Evolutionary conservation across 2,329 filamentous ascomycete species (phyloP), one percentile per base, ranked within the genome.

Genomic region (Talaromyces sp.): DNA sequence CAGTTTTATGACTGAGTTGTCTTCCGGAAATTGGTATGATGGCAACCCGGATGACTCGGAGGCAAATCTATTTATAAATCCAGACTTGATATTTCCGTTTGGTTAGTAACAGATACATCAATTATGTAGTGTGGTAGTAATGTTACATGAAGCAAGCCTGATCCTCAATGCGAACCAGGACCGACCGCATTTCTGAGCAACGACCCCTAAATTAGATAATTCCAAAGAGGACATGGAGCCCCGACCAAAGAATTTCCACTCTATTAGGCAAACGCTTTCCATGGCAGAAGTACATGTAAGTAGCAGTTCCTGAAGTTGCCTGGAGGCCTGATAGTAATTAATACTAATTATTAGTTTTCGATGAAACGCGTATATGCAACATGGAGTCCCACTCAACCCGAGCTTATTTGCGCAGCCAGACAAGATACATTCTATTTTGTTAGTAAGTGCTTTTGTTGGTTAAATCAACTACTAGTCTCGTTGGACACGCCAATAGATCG

Each of bases 1-100:
- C 4, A 50, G 46, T 12, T 31, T 56, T 14, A 27, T 60, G 12
- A 26, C 52, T 46, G 58, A 60, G 21, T 31, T 60, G 19, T 57
- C 58, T 12, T 53, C 24, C 19, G 54, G 26, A 1, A 26, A 52
- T 3, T 57, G 52, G 27, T 26, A 48, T 17, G 17, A 32, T 24
- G 26, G 26, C 11, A 38, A 54, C 27, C 35, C n/a, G 2, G 32
- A 27, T 29, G 54, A 54, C 35, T 60, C 46, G 31, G 52, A 56
- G 12, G 43, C 11, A 12, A 24, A 26, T 24, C 8, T 50, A 2
- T 50, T 11, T 26, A 50, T 50, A 6, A 50, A 11, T 2, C 43
- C 43, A 21, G 43, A 50, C n/a, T 12, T 50, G 43, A 24, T 50
- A 11, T 50, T 50, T 50, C 43, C 43, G 5, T 50, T 50, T 50